phyloP scores from a whole-genome alignment of 768 basidiomycete species.

The Russula virescens region DNA sequence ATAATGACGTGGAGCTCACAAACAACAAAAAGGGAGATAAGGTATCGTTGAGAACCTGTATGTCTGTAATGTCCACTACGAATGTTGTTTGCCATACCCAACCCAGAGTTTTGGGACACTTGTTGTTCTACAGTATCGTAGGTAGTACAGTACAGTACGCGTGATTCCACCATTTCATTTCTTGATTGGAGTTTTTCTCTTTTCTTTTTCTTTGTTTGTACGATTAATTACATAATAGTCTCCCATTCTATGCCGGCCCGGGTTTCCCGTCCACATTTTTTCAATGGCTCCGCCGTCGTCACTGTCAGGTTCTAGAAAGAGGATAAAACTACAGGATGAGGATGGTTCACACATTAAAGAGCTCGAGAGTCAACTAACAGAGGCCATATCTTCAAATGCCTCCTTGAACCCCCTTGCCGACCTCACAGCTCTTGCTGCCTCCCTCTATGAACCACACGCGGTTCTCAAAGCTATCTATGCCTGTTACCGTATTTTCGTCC shows the following conservation, averaged over 20 bases:
- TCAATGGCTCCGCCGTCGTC: constrained; percentile 18
- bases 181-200: constrained; percentile 15
- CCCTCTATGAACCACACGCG: constrained; percentile 45
- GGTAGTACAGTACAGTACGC: background rate
- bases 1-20: background rate
- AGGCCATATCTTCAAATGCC: constrained; percentile 45
- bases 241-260: constrained; percentile 4
- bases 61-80: constrained; percentile 8
- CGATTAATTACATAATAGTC: constrained; percentile 12
- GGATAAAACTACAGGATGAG: constrained; percentile 25
- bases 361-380: constrained; percentile 52
- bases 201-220: constrained; percentile 11
- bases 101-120: constrained; percentile 8
- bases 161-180: background rate
- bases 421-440: constrained; percentile 54
- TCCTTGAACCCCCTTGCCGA: constrained; percentile 79
- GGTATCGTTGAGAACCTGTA: constrained; percentile 12
- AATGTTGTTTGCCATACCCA: constrained; percentile 19
- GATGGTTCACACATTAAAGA: constrained; percentile 32
- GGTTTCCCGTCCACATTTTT: background rate
- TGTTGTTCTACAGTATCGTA: constrained; percentile 11
- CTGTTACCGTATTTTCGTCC: constrained; percentile 70
- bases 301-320: constrained; percentile 26
- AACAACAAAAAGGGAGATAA: constrained; percentile 1
- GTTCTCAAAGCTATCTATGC: constrained; percentile 77